Evolutionary conservation across 2,329 filamentous ascomycete species (phyloP).

Genomic region (Xylaria sp.): DNA sequence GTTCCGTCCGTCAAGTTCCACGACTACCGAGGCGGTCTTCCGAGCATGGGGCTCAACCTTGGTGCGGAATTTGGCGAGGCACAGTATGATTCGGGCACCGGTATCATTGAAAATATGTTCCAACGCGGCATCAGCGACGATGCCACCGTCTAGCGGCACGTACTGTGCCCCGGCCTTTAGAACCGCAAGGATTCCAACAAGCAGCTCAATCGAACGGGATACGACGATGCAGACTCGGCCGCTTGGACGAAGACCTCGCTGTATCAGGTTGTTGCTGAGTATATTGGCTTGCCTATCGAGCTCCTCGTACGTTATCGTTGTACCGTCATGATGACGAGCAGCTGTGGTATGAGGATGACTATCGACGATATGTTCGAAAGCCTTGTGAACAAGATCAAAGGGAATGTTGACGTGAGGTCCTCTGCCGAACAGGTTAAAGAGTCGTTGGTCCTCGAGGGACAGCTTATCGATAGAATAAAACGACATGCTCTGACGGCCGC

Average conservation of each 20-base stretch:
- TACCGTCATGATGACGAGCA: slow-evolving; percentile 50
- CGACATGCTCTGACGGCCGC: slow-evolving; percentile 33
- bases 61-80: slow-evolving; percentile 50
- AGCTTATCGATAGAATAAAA: slow-evolving; percentile 45
- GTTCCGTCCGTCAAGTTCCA: slow-evolving; percentile 34
- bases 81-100: slow-evolving; percentile 58
- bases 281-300: slow-evolving; percentile 57
- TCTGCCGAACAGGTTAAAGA: slow-evolving; percentile 47
- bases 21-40: slow-evolving; percentile 47
- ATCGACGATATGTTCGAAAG: slow-evolving; percentile 50
- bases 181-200: slow-evolving; percentile 66
- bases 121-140: slow-evolving; percentile 61
- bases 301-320: slow-evolving; percentile 57
- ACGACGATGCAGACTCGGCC: slow-evolving; percentile 66
- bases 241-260: slow-evolving; percentile 54
- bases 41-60: slow-evolving; percentile 36
- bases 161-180: slow-evolving; percentile 69
- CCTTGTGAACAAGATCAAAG: slow-evolving; percentile 50
- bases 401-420: slow-evolving; percentile 46
- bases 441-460: slow-evolving; percentile 40
- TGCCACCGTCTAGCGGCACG: slow-evolving; percentile 67
- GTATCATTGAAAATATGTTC: slow-evolving; percentile 62
- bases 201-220: slow-evolving; percentile 66
- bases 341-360: slow-evolving; percentile 54
- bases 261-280: slow-evolving; percentile 55